Evolutionary conservation across 2,329 filamentous ascomycete species (phyloP).

Genomic region (Aschersonia sp.): DNA sequence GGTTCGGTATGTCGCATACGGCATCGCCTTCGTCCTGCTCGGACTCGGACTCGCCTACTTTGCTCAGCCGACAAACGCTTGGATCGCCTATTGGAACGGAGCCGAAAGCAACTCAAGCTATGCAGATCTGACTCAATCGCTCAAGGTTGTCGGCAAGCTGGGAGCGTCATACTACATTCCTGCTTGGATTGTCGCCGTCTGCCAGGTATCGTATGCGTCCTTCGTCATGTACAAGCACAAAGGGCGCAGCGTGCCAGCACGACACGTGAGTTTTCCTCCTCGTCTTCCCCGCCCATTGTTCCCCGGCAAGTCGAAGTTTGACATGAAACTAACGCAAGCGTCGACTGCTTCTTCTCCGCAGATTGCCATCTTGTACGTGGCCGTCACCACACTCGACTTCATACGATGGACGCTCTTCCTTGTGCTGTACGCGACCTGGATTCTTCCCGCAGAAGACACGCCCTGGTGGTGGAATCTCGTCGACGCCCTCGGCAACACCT

Average conservation of each 20-base stretch:
- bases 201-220: conserved; percentile 3
- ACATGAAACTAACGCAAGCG: background rate
- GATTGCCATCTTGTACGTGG: conserved; percentile 3
- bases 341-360: background rate
- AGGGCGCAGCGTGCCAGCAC: background rate
- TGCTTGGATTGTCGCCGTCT: conserved; percentile 3
- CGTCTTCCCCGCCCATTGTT: background rate
- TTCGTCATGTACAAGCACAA: conserved; percentile 6
- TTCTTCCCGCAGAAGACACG: conserved; percentile 1
- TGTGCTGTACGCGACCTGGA: conserved; percentile 3
- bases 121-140: conserved; percentile 4
- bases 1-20: conserved; percentile 2
- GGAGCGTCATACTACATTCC: conserved; percentile 4
- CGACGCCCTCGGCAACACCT: conserved; percentile 4
- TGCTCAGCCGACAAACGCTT: conserved; percentile 3
- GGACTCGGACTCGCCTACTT: conserved; percentile 2
- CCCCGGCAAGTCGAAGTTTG: background rate
- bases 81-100: conserved; percentile 5
- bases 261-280: conserved; percentile 1
- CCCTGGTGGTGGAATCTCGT: conserved; percentile 4
- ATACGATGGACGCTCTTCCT: conserved; percentile 4
- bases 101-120: conserved; percentile 5
- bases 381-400: conserved; percentile 2
- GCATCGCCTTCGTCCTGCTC: background rate
- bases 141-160: conserved; percentile 3